phyloP scores from a whole-genome alignment of 1,284 basidiomycete genomes.

The Ceratobasidium sp. region DNA sequence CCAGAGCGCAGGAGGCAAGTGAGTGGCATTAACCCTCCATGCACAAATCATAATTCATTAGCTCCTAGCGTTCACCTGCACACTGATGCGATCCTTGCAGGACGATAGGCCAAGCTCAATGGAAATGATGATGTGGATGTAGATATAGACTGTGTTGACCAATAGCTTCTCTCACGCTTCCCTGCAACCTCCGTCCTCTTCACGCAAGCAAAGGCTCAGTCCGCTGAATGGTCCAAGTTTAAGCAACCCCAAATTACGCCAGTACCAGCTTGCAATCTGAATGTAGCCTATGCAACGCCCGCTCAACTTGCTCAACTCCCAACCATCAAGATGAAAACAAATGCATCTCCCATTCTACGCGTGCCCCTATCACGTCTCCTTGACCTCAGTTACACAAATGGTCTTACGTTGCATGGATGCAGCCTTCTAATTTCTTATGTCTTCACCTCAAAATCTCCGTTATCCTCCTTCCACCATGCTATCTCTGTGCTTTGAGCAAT shows the following conservation, averaged over 20 bases:
- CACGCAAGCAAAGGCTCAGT: constrained; percentile 41
- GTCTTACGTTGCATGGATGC: constrained; percentile 11
- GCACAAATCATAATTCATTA: neutral
- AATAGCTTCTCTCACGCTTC: neutral
- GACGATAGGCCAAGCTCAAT: constrained; percentile 63
- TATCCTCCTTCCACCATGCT: constrained; percentile 59
- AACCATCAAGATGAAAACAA: constrained; percentile 26
- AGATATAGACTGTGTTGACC: neutral
- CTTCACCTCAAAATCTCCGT: constrained; percentile 33
- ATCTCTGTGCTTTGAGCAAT: constrained; percentile 76
- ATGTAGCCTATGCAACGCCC: neutral
- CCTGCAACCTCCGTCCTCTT: neutral
- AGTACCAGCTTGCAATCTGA: neutral
- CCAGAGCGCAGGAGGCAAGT: constrained; percentile 86
- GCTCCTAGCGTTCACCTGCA: constrained; percentile 85
- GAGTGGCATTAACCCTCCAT: constrained; percentile 45
- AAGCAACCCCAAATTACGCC: neutral
- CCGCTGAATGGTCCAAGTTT: neutral
- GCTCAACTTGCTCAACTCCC: constrained; percentile 5
- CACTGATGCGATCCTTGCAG: constrained; percentile 80
- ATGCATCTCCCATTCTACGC: neutral
- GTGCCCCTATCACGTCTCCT: neutral
- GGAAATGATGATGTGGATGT: constrained; percentile 37
- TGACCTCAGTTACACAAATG: too few relatives aligned
- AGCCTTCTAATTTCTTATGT: neutral